These are phyloP conservation scores for Leishmania braziliensis DNA, from an alignment of 208 protist genomes.

Conservation along the genomic window DNA sequence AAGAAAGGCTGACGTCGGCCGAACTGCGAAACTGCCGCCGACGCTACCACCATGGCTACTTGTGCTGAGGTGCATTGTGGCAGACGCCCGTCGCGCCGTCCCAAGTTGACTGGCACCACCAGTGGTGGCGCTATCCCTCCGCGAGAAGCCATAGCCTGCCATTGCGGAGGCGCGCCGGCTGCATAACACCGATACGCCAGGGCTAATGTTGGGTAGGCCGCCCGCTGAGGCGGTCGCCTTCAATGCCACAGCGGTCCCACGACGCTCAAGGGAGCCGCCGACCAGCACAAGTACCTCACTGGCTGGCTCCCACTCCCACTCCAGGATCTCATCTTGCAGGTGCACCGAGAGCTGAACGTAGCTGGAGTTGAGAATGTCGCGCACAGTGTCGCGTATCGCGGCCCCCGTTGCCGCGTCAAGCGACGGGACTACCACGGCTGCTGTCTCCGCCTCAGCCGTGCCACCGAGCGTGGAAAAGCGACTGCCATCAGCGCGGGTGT, in stretches of 20 bases:
- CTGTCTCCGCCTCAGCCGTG: neutral
- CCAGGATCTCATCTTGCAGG: conserved; percentile 56
- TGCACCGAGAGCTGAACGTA: conserved; percentile 27
- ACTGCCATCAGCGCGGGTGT: neutral
- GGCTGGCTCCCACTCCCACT: conserved; percentile 67
- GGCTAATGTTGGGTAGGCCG: neutral
- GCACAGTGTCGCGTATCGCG: conserved; percentile 20
- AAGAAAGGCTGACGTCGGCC: neutral
- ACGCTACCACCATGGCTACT: neutral
- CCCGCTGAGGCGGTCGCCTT: conserved; percentile 1
- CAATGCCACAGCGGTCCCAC: conserved; percentile 22
- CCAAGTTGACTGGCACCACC: neutral
- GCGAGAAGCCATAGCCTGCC: neutral
- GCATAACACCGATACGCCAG: neutral
- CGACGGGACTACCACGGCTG: neutral
- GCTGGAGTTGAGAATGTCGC: conserved; percentile 4
- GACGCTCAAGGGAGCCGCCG: conserved; percentile 39
- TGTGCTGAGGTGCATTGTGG: neutral
- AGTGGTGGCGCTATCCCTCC: neutral
- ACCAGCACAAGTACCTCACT: conserved; percentile 69
- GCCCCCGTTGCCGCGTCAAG: neutral
- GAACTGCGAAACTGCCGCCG: neutral
- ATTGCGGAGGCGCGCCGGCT: neutral
- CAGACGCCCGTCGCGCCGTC: neutral
- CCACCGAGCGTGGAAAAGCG: neutral